These are phyloP conservation scores for Funneliformis caledonium DNA, from an alignment of 371 early-diverging fungal species.

Conservation along the genomic window DNA sequence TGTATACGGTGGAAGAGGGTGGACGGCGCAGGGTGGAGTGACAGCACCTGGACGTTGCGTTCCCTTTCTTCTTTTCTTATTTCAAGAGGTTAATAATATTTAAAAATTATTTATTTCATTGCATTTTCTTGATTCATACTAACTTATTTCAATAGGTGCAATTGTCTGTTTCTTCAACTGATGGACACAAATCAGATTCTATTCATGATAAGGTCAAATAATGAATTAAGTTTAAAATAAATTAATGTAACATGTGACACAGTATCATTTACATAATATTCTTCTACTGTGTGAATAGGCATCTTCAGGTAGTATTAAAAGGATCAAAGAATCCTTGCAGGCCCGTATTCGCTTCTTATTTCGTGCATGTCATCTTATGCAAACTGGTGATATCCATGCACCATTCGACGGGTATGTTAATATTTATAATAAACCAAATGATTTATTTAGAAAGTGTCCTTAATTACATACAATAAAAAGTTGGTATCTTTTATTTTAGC, in stretches of 20 bases:
- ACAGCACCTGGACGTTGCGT: slow-evolving; percentile 35
- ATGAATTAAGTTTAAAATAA: neutral
- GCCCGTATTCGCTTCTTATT: slow-evolving; percentile 36
- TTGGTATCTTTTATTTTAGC: neutral
- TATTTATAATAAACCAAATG: neutral
- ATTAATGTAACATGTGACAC: neutral
- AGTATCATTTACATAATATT: neutral
- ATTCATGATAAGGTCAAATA: slow-evolving; percentile 25
- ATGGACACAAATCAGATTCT: slow-evolving; percentile 21
- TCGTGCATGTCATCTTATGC: slow-evolving; percentile 35
- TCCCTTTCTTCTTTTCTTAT: slow-evolving; percentile 33
- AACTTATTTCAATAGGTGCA: slow-evolving; percentile 12
- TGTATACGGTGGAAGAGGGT: slow-evolving; percentile 28
- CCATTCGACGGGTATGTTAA: slow-evolving; percentile 27
- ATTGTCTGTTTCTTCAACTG: neutral
- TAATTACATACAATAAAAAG: neutral
- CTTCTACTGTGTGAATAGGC: neutral
- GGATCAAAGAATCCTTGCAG: slow-evolving; percentile 36
- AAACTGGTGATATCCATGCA: slow-evolving; percentile 33
- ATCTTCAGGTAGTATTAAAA: slow-evolving; percentile 33
- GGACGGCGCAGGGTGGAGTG: slow-evolving; percentile 13
- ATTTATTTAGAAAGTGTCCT: neutral
- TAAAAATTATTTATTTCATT: neutral
- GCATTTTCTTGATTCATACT: neutral
- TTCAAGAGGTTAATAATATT: slow-evolving; percentile 13